Evolutionary conservation across 192 early-diverging fungal genomes (phyloP).

Genomic region (Rhizophagus clarus): DNA sequence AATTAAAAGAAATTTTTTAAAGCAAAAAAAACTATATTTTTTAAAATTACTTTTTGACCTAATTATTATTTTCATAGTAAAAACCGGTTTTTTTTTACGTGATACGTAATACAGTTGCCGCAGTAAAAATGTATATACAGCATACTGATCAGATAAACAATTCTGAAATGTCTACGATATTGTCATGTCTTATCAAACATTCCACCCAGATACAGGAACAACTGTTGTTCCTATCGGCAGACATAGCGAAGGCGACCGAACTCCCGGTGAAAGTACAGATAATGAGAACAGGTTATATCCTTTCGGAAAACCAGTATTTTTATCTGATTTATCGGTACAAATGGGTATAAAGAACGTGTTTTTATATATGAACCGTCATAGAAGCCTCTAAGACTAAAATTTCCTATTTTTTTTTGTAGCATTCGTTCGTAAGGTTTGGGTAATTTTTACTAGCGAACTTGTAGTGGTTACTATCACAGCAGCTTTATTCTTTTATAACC

Average conservation of each 20-base stretch:
- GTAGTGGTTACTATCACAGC: neutral
- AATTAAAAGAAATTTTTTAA: too few relatives aligned
- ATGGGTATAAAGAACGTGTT: conserved; percentile 20
- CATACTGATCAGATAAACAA: too few relatives aligned
- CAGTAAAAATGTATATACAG: too few relatives aligned
- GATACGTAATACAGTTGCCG: too few relatives aligned
- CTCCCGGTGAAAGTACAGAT: neutral
- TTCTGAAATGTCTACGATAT: too few relatives aligned
- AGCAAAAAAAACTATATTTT: too few relatives aligned
- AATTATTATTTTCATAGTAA: too few relatives aligned
- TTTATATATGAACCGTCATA: too few relatives aligned
- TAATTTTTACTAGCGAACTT: conserved; percentile 3
- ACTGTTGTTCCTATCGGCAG: too few relatives aligned
- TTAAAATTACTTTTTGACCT: too few relatives aligned
- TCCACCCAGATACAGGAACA: neutral
- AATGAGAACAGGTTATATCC: conserved; percentile 11
- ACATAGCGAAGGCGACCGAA: neutral
- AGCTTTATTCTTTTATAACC: neutral
- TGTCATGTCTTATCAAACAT: neutral
- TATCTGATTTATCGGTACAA: neutral
- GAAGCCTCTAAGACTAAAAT: neutral
- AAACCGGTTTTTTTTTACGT: too few relatives aligned
- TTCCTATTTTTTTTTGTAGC: neutral
- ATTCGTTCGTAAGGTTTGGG: conserved; percentile 27
- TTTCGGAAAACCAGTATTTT: conserved; percentile 25